Conservation (phyloP, 768 basidiomycete genomes). For the Phanerochaete carnosa region DNA sequence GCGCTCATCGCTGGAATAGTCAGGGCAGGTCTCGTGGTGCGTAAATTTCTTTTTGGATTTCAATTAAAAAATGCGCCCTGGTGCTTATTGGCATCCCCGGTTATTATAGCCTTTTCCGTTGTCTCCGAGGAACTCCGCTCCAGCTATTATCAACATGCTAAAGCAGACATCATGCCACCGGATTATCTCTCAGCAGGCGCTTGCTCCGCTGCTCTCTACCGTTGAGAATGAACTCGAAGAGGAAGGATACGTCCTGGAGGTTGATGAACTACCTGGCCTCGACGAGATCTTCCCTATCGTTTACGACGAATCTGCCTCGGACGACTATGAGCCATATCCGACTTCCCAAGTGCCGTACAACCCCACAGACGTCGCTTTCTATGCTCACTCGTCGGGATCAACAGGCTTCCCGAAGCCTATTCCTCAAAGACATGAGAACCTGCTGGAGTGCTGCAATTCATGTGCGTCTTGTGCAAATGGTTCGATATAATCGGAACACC, state of each 20-base stretch:
- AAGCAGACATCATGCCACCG: slow-evolving; percentile 12
- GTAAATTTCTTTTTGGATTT: background rate
- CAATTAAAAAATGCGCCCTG: background rate
- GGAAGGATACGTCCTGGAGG: background rate
- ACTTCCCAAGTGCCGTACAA: background rate
- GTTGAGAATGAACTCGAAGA: background rate
- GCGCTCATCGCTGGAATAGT: slow-evolving; percentile 16
- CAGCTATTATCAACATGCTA: slow-evolving; percentile 11
- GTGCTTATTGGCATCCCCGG: background rate
- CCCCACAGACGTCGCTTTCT: slow-evolving; percentile 6
- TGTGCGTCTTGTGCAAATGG: background rate
- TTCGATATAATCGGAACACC: too few relatives aligned
- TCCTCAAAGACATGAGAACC: slow-evolving; percentile 11
- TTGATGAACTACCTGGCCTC: slow-evolving; percentile 11
- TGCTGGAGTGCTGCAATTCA: slow-evolving; percentile 9
- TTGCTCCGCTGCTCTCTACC: background rate
- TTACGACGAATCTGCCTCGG: background rate
- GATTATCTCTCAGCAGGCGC: slow-evolving; percentile 7
- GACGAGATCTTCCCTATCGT: slow-evolving; percentile 10
- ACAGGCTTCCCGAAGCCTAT: slow-evolving; percentile 24
- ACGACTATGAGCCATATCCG: slow-evolving; percentile 15
- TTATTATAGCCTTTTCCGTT: slow-evolving; percentile 11
- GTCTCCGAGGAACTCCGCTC: slow-evolving; percentile 10
- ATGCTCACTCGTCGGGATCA: slow-evolving; percentile 22
- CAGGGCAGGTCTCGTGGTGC: slow-evolving; percentile 14